phyloP scores from a whole-genome alignment of 2,329 filamentous ascomycete species.

The Ophiostoma fasciatum region DNA sequence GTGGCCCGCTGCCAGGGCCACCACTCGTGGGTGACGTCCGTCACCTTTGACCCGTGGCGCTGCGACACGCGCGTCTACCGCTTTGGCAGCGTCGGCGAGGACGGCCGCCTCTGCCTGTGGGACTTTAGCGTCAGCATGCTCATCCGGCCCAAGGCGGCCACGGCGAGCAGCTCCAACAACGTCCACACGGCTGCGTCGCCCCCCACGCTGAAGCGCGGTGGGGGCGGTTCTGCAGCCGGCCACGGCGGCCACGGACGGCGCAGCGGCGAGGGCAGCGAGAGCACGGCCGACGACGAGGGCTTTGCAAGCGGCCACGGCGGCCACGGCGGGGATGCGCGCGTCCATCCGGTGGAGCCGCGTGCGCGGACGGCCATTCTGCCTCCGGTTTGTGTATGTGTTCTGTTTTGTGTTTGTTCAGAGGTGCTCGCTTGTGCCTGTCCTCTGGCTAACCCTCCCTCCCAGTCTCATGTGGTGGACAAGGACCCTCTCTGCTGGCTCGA shows the following conservation, averaged over 20 bases:
- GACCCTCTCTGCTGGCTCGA: constrained; percentile 81
- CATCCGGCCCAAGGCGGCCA: constrained; percentile 64
- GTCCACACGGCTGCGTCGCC: constrained; percentile 4
- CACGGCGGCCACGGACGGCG: too few relatives aligned
- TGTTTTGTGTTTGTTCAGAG: not conserved
- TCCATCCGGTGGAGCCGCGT: constrained; percentile 73
- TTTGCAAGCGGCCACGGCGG: constrained; percentile 10
- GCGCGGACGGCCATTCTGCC: constrained; percentile 73
- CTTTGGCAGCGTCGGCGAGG: constrained; percentile 91
- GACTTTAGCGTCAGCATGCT: constrained; percentile 97
- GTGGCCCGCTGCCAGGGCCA: constrained; percentile 91
- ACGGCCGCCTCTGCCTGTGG: constrained; percentile 82
- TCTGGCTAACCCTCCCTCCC: constrained; percentile 4
- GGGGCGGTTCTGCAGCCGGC: too few relatives aligned
- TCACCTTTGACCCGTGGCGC: constrained; percentile 93
- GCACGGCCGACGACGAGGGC: constrained; percentile 45
- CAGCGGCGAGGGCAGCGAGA: constrained; percentile 25
- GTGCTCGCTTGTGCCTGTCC: not conserved
- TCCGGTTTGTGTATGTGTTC: constrained; percentile 62
- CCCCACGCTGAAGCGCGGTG: too few relatives aligned
- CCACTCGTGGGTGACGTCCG: constrained; percentile 84
- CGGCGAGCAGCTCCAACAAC: constrained; percentile 28
- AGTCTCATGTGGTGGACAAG: constrained; percentile 71
- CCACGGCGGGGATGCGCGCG: constrained; percentile 34
- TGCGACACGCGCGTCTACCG: constrained; percentile 93